phyloP scores from a whole-genome alignment of 164 flowering plant genomes.

The Liquidambar formosana region DNA sequence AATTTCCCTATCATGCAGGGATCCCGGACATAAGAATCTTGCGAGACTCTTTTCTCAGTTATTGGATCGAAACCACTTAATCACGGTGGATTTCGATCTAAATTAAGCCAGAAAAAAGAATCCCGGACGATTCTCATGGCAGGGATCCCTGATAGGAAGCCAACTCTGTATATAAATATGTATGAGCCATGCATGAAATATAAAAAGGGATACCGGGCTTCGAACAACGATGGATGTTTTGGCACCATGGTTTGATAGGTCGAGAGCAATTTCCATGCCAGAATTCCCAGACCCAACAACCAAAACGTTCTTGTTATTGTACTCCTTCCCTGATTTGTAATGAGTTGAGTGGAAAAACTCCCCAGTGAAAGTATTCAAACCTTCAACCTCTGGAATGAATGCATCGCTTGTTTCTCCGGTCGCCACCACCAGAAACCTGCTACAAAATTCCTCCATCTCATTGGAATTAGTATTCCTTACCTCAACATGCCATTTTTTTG shows the following conservation, averaged over 20 bases:
- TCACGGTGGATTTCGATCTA: no score
- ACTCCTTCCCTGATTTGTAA: slow-evolving; percentile 44
- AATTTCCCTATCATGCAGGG: no score
- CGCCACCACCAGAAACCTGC: slow-evolving; percentile 48
- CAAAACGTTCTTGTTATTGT: slow-evolving; percentile 36
- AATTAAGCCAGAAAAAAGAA: no score
- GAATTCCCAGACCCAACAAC: slow-evolving; percentile 82
- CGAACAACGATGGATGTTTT: slow-evolving; percentile 47
- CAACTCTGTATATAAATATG: no score
- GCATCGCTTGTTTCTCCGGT: slow-evolving; percentile 42
- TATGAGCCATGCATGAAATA: no score
- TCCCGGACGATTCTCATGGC: no score
- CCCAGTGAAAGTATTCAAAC: slow-evolving; percentile 31
- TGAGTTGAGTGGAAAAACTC: slow-evolving; percentile 38
- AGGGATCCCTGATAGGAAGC: no score
- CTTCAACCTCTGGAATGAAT: slow-evolving; percentile 31
- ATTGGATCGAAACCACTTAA: no score
- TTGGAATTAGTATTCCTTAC: neutral
- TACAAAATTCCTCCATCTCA: slow-evolving; percentile 20
- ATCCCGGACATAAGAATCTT: no score
- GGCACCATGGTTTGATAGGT: slow-evolving; percentile 45
- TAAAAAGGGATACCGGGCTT: slow-evolving; percentile 41
- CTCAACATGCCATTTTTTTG: slow-evolving; percentile 10
- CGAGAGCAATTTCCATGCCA: slow-evolving; percentile 76
- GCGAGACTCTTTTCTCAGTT: no score